Evolutionary conservation across 805 yeast genomes (phyloP).

Genomic region (Huiozyma naganishii): DNA sequence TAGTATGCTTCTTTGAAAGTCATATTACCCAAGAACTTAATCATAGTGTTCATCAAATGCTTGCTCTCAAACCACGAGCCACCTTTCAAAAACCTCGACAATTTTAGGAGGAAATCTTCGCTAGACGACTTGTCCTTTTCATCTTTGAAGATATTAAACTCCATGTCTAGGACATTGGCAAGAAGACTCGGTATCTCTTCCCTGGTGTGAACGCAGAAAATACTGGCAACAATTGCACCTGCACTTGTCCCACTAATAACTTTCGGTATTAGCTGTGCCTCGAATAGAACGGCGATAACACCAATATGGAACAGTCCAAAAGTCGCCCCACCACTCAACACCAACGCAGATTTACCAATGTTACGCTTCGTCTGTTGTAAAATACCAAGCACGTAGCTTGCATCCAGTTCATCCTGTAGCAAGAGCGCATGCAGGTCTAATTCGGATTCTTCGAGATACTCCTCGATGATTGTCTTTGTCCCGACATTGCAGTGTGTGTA

Average conservation of each 20-base stretch:
- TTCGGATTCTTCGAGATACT: conserved; percentile 71
- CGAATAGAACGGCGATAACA: conserved; percentile 68
- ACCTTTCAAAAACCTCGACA: conserved; percentile 56
- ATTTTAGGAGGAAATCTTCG: conserved; percentile 41
- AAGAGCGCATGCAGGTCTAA: conserved; percentile 23
- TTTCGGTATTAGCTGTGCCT: conserved; percentile 66
- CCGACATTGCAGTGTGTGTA: conserved; percentile 77
- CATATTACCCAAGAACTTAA: conserved; percentile 70
- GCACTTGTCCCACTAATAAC: conserved; percentile 92
- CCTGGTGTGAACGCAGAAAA: conserved; percentile 69
- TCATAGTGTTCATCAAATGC: conserved; percentile 64
- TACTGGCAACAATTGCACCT: conserved; percentile 88
- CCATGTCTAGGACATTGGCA: conserved; percentile 33
- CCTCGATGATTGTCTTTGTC: conserved; percentile 74
- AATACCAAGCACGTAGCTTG: conserved; percentile 61
- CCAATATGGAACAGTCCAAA: conserved; percentile 92
- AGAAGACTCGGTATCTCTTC: conserved; percentile 56
- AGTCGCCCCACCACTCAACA: conserved; percentile 93
- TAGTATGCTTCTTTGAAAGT: conserved; percentile 93
- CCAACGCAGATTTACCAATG: conserved; percentile 87
- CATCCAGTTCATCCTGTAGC: conserved; percentile 39
- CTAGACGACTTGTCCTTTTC: conserved; percentile 39
- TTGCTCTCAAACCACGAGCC: conserved; percentile 84
- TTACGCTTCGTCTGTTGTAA: conserved; percentile 80
- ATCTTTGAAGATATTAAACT: conserved; percentile 48